phyloP scores from a whole-genome alignment of 2,329 filamentous ascomycete species.

The Lasiodiplodia sp. region DNA sequence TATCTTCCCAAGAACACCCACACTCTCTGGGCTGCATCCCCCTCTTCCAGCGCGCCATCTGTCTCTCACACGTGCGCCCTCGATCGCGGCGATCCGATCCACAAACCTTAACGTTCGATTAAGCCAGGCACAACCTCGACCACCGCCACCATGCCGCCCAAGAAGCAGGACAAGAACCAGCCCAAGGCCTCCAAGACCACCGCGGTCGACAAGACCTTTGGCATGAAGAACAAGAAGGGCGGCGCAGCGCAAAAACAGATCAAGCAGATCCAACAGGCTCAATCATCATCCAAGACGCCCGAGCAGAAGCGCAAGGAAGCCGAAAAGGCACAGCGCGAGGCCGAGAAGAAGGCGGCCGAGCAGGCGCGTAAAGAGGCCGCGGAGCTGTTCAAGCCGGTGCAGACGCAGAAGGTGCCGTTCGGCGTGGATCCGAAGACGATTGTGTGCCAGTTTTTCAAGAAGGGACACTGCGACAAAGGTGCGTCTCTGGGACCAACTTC shows the following conservation, averaged over 20 bases:
- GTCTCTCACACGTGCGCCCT: background rate
- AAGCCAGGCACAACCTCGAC: conserved; percentile 1
- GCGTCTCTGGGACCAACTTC: conserved; percentile 28
- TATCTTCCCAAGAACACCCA: conserved; percentile 31
- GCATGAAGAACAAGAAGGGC: conserved; percentile 99
- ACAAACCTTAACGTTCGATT: background rate
- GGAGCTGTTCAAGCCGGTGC: conserved; percentile 86
- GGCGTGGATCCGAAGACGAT: conserved; percentile 98
- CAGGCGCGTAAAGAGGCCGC: conserved; percentile 80
- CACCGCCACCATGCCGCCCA: conserved; percentile 73
- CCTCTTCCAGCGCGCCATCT: background rate
- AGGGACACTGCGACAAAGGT: conserved; percentile 94
- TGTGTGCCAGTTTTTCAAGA: conserved; percentile 95
- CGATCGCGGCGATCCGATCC: conserved; percentile 18
- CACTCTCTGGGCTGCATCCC: conserved; percentile 30
- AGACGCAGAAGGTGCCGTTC: conserved; percentile 97
- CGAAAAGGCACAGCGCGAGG: conserved; percentile 71
- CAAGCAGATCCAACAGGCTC: conserved; percentile 78
- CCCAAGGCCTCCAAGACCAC: conserved; percentile 64
- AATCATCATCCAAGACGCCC: conserved; percentile 76
- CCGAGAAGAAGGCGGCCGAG: conserved; percentile 91
- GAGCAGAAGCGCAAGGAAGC: conserved; percentile 84
- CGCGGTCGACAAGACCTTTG: conserved; percentile 94
- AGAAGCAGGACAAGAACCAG: conserved; percentile 65
- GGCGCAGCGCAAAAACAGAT: conserved; percentile 89